These are phyloP conservation scores for Diplodia corticola DNA, from an alignment of 2,329 filamentous ascomycete genomes.

Conservation along the genomic window DNA sequence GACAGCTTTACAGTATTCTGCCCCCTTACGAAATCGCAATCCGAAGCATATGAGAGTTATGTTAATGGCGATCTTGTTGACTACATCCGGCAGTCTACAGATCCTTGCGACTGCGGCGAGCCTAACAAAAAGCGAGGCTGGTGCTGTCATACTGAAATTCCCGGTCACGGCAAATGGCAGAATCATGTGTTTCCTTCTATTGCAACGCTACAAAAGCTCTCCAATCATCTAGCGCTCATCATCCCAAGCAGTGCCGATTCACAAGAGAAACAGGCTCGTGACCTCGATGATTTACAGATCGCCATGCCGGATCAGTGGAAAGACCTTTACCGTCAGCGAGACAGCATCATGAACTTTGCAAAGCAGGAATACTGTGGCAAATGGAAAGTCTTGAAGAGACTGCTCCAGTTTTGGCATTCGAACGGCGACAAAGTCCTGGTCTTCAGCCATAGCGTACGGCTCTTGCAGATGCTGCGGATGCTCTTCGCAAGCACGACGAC, in stretches of 20 bases:
- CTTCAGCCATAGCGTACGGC: conserved; percentile 86
- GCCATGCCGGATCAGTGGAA: conserved; percentile 76
- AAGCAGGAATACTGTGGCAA: conserved; percentile 95
- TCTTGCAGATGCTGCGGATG: conserved; percentile 80
- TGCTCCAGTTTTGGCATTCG: conserved; percentile 85
- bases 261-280: conserved; percentile 73
- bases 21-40: conserved; percentile 78
- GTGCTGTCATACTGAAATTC: conserved; percentile 69
- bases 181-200: conserved; percentile 83
- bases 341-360: conserved; percentile 76
- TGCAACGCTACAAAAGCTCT: conserved; percentile 77
- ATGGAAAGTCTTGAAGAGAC: conserved; percentile 85
- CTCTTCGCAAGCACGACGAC: conserved; percentile 79
- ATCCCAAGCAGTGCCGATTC: conserved; percentile 68
- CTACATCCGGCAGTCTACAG: conserved; percentile 66
- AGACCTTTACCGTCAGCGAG: conserved; percentile 69
- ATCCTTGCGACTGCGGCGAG: conserved; percentile 65
- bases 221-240: conserved; percentile 88
- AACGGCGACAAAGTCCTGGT: conserved; percentile 93
- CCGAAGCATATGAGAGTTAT: conserved; percentile 78
- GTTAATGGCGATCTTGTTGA: conserved; percentile 70
- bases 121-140: conserved; percentile 73
- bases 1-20: conserved; percentile 66
- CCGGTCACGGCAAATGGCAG: conserved; percentile 66
- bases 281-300: conserved; percentile 70